Conservation (phyloP, 768 basidiomycete genomes). For the Boletus eberwhitei region DNA sequence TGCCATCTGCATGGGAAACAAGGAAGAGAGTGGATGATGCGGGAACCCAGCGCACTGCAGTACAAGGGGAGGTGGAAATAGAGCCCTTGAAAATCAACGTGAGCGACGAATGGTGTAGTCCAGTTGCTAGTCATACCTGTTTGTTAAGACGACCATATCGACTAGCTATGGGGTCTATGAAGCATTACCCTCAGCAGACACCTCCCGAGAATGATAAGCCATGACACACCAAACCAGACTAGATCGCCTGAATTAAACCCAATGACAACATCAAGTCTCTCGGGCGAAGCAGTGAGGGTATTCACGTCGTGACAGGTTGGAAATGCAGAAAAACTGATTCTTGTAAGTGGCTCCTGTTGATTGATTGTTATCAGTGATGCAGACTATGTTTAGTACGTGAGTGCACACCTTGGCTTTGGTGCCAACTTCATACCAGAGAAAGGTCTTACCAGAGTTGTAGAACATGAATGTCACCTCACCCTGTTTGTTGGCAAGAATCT, state of each 20-base stretch:
- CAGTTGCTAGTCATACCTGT: slow-evolving; percentile 44
- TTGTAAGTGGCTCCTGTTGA: slow-evolving; percentile 78
- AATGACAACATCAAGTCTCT: slow-evolving; percentile 83
- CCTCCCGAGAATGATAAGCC: neutral
- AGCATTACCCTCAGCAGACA: slow-evolving; percentile 3
- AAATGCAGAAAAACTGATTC: slow-evolving; percentile 80
- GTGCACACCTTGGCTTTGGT: slow-evolving; percentile 71
- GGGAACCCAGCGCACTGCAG: slow-evolving; percentile 90
- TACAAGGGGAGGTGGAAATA: slow-evolving; percentile 77
- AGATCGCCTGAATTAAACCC: slow-evolving; percentile 95
- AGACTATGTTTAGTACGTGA: neutral
- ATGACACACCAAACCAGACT: slow-evolving; percentile 82
- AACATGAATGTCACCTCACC: slow-evolving; percentile 87
- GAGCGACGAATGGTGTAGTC: slow-evolving; percentile 6
- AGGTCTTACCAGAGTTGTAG: slow-evolving; percentile 82
- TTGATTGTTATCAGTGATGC: slow-evolving; percentile 7
- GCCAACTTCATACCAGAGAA: slow-evolving; percentile 86
- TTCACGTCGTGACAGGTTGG: slow-evolving; percentile 94
- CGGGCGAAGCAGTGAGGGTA: slow-evolving; percentile 66
- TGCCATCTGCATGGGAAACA: slow-evolving; percentile 85
- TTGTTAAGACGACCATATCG: slow-evolving; percentile 89
- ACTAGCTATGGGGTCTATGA: slow-evolving; percentile 69
- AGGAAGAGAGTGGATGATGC: slow-evolving; percentile 77
- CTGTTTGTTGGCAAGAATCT: slow-evolving; percentile 68
- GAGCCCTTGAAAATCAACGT: slow-evolving; percentile 49